phyloP scores from a whole-genome alignment of 2,329 filamentous ascomycete species.

The Exophiala alcalophila region DNA sequence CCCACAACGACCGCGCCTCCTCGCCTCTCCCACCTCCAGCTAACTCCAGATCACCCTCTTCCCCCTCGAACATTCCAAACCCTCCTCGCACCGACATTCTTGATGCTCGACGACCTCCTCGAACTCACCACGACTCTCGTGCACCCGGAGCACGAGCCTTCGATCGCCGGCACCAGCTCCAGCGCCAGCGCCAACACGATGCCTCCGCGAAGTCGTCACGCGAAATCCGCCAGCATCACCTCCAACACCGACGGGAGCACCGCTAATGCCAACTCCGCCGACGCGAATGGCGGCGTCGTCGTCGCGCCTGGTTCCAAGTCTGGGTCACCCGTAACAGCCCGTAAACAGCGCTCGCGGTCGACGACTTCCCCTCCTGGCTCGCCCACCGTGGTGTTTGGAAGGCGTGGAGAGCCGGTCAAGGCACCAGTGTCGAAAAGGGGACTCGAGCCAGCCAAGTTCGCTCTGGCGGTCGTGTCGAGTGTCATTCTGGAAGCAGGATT shows the following conservation, averaged over 20 bases:
- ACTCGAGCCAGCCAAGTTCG: conserved; percentile 40
- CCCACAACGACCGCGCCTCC: neutral
- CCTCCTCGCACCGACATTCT: neutral
- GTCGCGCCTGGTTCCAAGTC: conserved; percentile 9
- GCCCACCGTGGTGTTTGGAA: conserved; percentile 15
- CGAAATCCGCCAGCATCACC: conserved; percentile 20
- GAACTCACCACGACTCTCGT: conserved; percentile 24
- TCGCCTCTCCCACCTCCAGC: conserved; percentile 1
- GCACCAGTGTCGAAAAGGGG: neutral
- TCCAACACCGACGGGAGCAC: conserved; percentile 16
- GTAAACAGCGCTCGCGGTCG: conserved; percentile 17
- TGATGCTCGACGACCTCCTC: conserved; percentile 26
- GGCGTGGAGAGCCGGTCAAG: neutral
- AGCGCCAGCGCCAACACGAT: conserved; percentile 10
- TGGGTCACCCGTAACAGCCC: conserved; percentile 5
- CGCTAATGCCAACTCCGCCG: too few relatives aligned
- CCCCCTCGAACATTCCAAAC: neutral
- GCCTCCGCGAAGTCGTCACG: conserved; percentile 22
- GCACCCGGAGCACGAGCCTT: conserved; percentile 20
- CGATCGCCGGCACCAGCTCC: conserved; percentile 6
- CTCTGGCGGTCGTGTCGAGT: conserved; percentile 50
- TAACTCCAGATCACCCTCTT: neutral
- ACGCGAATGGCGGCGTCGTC: conserved; percentile 7
- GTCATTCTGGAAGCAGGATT: conserved; percentile 63
- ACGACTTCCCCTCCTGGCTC: conserved; percentile 9